Evolutionary conservation across 2,329 filamentous ascomycete genomes (phyloP).

Genomic region (Alternaria sp.): DNA sequence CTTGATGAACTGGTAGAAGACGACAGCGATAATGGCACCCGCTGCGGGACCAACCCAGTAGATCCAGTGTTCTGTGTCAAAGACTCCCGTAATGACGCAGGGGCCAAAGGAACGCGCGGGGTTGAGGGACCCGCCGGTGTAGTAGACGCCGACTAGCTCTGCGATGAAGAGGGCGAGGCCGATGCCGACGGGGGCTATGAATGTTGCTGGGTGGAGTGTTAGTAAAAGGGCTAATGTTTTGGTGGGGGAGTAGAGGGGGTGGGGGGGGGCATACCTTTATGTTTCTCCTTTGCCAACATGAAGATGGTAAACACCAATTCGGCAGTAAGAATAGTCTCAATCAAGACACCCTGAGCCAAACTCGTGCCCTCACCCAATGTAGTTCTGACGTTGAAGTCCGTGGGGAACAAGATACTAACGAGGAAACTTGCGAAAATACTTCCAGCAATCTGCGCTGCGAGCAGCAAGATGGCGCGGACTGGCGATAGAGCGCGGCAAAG

Average conservation of each 20-base stretch:
- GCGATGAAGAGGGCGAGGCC: slow-evolving; percentile 74
- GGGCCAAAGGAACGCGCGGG: slow-evolving; percentile 59
- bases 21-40: slow-evolving; percentile 57
- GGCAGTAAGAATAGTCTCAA: slow-evolving; percentile 51
- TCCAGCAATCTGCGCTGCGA: slow-evolving; percentile 57
- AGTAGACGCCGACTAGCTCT: slow-evolving; percentile 61
- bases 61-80: slow-evolving; percentile 58
- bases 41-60: slow-evolving; percentile 60
- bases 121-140: slow-evolving; percentile 58
- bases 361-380: slow-evolving; percentile 55
- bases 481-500: slow-evolving; percentile 54
- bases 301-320: slow-evolving; percentile 52
- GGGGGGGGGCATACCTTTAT: slow-evolving; percentile 56
- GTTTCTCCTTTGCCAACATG: slow-evolving; percentile 76
- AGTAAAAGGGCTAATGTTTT: background rate
- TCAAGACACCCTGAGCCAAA: slow-evolving; percentile 56
- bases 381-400: slow-evolving; percentile 57
- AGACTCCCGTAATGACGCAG: slow-evolving; percentile 53
- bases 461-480: slow-evolving; percentile 53
- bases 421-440: slow-evolving; percentile 57
- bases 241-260: background rate
- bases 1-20: slow-evolving; percentile 61
- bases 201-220: slow-evolving; percentile 60
- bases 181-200: slow-evolving; percentile 74
- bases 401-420: slow-evolving; percentile 58